phyloP scores from a whole-genome alignment of 305 asterid species.

The Solanum hybrid region DNA sequence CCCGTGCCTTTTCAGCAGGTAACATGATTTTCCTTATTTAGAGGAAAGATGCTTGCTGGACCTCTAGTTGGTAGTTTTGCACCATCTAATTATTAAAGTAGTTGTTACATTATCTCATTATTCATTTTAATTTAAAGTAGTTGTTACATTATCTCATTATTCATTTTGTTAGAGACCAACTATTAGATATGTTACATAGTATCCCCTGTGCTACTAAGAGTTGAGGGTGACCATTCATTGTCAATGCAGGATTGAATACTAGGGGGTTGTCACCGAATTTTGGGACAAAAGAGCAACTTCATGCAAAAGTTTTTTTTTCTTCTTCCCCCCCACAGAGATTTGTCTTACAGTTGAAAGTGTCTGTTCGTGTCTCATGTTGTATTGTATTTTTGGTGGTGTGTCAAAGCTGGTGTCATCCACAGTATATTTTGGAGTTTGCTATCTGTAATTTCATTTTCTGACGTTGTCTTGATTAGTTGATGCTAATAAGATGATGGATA shows the following conservation, averaged over 20 bases:
- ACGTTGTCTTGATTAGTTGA: not conserved
- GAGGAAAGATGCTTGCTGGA: not conserved
- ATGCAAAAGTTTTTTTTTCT: slow-evolving; percentile 53
- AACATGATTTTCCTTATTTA: not conserved
- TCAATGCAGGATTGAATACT: slow-evolving; percentile 89
- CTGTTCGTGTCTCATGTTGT: not conserved
- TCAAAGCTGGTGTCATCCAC: not conserved
- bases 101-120: not conserved
- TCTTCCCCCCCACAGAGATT: slow-evolving; percentile 17
- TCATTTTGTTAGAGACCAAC: not conserved
- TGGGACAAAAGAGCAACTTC: slow-evolving; percentile 75
- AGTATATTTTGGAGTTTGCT: not conserved
- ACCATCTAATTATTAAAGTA: not conserved
- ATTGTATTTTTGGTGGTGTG: not conserved
- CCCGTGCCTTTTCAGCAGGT: slow-evolving; percentile 98
- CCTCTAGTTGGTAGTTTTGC: not conserved
- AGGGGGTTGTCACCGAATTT: slow-evolving; percentile 84
- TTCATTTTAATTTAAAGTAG: not conserved
- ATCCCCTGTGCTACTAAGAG: slow-evolving; percentile 10
- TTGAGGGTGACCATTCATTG: slow-evolving; percentile 45
- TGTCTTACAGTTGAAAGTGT: slow-evolving; percentile 9
- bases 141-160: not conserved
- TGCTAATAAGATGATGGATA: slow-evolving; percentile 17
- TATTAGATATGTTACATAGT: not conserved
- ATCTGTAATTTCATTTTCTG: not conserved